Percentiles rank a stretch among this genome's conserved stretches.
Evolutionary conservation across 257 asterid species (phyloP).

Genomic region (Solanum pimpinellifolium): DNA sequence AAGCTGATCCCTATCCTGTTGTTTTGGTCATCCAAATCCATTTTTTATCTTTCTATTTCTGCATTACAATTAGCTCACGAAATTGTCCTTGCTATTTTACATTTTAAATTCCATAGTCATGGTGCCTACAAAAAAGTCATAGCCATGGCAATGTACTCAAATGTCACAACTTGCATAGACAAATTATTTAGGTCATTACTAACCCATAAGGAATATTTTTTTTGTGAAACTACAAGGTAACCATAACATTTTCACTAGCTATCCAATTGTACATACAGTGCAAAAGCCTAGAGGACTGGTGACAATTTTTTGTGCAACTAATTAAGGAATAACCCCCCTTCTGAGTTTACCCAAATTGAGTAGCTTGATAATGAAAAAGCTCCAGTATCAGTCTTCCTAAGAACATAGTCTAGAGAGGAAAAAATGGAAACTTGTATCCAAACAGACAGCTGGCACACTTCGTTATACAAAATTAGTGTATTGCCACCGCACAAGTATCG

Average conservation of each 20-base stretch:
- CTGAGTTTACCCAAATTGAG: neutral
- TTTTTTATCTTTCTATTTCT: neutral
- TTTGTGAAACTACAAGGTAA: neutral
- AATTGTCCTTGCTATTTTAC: neutral
- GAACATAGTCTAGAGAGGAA: neutral
- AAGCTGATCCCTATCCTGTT: neutral
- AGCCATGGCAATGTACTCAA: neutral
- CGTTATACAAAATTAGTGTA: neutral
- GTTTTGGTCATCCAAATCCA: neutral
- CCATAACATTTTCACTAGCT: neutral
- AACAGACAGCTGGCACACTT: neutral
- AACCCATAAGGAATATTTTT: too few species aligned
- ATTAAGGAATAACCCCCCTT: neutral
- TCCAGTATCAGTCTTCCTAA: neutral
- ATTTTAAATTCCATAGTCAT: neutral
- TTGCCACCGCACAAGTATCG: neutral
- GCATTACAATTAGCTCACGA: neutral
- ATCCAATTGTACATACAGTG: neutral
- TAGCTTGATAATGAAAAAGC: neutral
- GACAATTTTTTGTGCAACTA: neutral
- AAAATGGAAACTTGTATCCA: conserved; percentile 3
- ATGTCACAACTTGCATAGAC: neutral
- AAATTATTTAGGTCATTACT: neutral
- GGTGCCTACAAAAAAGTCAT: neutral
- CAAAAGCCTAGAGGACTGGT: neutral